Evolutionary conservation across 2,329 filamentous ascomycete genomes (phyloP).

Genomic region (Alternaria hordeiaustralica): DNA sequence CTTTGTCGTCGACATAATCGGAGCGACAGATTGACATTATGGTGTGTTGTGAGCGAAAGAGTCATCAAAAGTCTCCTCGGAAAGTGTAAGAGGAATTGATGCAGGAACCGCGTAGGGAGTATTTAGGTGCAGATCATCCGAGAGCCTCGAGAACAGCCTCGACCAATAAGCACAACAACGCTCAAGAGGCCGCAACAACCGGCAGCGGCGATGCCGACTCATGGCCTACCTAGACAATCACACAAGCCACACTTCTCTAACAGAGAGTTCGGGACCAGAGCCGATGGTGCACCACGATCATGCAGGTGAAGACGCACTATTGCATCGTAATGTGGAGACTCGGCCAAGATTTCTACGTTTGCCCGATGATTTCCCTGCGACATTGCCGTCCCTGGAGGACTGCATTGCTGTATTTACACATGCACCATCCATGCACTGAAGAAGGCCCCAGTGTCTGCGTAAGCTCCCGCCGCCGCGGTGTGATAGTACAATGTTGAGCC

Average conservation of each 20-base stretch:
- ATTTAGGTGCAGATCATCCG: not conserved
- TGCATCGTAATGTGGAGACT: conserved; percentile 5
- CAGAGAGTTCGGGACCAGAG: not conserved
- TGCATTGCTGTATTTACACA: not conserved
- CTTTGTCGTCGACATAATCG: not conserved
- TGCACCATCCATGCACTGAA: not conserved
- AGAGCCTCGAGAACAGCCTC: not conserved
- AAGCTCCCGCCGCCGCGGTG: not conserved
- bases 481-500: not conserved
- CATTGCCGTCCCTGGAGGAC: not conserved
- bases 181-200: not conserved
- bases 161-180: not conserved
- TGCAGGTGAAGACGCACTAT: not conserved
- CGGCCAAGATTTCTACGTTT: not conserved
- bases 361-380: not conserved
- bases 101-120: not conserved
- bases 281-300: not conserved
- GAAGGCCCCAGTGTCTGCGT: not conserved
- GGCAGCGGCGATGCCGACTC: not conserved
- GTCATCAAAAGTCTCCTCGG: not conserved
- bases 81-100: not conserved
- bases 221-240: not conserved
- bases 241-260: not conserved
- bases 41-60: not conserved
- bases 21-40: not conserved